Evolutionary conservation across 164 flowering plant genomes (phyloP).

Genomic region (Vitis rotundifolia): DNA sequence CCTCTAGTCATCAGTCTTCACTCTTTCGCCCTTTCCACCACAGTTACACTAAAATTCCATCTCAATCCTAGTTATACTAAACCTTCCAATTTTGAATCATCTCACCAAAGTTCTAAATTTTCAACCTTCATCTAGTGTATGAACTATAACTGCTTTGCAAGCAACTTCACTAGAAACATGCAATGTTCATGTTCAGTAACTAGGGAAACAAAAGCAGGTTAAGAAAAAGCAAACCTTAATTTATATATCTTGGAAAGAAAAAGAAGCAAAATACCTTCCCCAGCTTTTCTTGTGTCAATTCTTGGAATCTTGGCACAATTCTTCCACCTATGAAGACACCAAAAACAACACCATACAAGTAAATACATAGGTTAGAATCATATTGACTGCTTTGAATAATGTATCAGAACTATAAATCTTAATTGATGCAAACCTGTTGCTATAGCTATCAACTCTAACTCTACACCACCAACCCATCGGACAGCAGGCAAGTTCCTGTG

Average conservation of each 20-base stretch:
- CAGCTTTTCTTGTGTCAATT: slow-evolving; percentile 84
- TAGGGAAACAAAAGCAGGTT: background rate
- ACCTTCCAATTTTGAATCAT: background rate
- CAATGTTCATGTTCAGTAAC: no score
- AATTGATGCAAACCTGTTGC: slow-evolving; percentile 72
- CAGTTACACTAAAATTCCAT: background rate
- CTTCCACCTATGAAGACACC: slow-evolving; percentile 72
- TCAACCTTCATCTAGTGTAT: background rate
- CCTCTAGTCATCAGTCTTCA: background rate
- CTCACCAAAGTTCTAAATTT: background rate
- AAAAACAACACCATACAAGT: background rate
- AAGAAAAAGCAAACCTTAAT: background rate
- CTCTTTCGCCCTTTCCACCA: background rate
- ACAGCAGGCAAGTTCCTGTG: slow-evolving; percentile 95
- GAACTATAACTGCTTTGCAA: background rate
- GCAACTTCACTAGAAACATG: no score
- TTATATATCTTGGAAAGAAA: background rate
- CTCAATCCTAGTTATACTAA: background rate
- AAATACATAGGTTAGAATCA: background rate
- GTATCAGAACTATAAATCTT: background rate
- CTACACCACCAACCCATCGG: slow-evolving; percentile 99
- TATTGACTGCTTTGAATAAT: background rate
- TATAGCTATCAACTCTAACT: slow-evolving; percentile 92
- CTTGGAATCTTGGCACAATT: slow-evolving; percentile 98
- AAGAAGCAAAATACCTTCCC: slow-evolving; percentile 58